Base-by-base conservation (phyloP, 495 filamentous ascomycete species). In the Penicillium desertorum region DNA sequence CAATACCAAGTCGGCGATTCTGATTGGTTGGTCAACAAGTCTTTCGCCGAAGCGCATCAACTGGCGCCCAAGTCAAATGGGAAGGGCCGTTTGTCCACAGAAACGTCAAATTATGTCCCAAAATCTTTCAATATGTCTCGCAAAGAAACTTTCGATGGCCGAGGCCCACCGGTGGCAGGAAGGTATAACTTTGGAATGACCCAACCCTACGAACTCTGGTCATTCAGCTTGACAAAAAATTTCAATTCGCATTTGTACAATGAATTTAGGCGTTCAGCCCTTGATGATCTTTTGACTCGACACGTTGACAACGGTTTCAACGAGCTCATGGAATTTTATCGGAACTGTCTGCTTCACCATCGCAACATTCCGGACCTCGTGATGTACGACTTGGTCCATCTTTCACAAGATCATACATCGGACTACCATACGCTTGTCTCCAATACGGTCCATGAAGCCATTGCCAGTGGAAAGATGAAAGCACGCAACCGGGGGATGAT, bases 211-310 rank as follows among this genome's bases (percentile, higher is more conserved):
- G 77, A 86, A 54, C 89, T 88, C 73, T 92, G 89, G 89, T 85
- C 85, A n/a, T 81, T 87, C 65, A 88, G 88, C 67, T 81, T 94
- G 41, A 77, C 85, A 56, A 77, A 81, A 59, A 86, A 87, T 67
- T 94, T 94, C 81, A 88, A 94, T 69, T 73, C 76, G 53, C 78
- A 76, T 57, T 88, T 96, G 82, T 96, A 95, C 76, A 72, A 82
- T 66, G 88, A 95, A 71, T 94, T 95, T 74, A 79, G 84, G 59
- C 72, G 75, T 60, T 77, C 81, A 64, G 89, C 91, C 54, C 70
- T 87, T 58, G 86, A 88, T 62, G 91, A 96, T 67, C 51, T 74
- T 53, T 62, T 64, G 36, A 67, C 72, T 57, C 75, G 76, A 64
- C 69, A 75, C 56, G 75, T 75, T 51, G 67, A 72, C 52, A 70